Evolutionary conservation across 495 filamentous ascomycete species (phyloP).

Genomic region (Xylaria grammica): DNA sequence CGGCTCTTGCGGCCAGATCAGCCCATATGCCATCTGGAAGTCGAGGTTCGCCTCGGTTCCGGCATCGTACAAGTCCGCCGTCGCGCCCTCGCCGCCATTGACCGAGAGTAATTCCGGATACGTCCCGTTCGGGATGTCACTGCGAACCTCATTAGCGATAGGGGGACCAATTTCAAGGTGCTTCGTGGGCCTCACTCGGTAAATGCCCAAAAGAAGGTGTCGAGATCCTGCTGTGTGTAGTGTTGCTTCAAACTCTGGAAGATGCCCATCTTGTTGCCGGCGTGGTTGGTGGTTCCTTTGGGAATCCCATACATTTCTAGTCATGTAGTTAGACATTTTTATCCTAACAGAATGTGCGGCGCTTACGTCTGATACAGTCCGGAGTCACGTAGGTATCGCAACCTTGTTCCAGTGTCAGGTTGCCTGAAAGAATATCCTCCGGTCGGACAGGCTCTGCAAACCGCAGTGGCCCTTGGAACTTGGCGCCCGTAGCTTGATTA

Average conservation of each 20-base stretch:
- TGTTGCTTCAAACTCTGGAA: conserved; percentile 41
- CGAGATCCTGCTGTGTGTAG: conserved; percentile 59
- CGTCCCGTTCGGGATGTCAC: conserved; percentile 42
- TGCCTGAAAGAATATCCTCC: conserved; percentile 28
- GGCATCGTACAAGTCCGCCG: conserved; percentile 30
- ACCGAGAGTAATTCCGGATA: conserved; percentile 44
- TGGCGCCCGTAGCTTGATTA: conserved; percentile 23
- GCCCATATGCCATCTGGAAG: conserved; percentile 38
- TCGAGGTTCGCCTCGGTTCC: conserved; percentile 41
- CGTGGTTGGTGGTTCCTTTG: conserved; percentile 30
- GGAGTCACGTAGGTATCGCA: conserved; percentile 39
- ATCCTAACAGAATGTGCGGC: background rate
- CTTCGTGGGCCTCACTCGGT: conserved; percentile 25
- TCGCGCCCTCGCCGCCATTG: conserved; percentile 40
- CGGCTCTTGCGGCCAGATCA: conserved; percentile 62
- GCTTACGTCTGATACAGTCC: conserved; percentile 37
- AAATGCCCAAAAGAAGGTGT: conserved; percentile 62
- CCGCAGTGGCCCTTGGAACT: conserved; percentile 28
- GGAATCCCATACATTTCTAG: conserved; percentile 39
- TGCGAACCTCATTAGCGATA: background rate
- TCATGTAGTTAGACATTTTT: background rate
- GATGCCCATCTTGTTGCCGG: conserved; percentile 39
- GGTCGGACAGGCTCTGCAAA: conserved; percentile 29
- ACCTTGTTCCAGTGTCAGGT: conserved; percentile 28
- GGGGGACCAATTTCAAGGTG: background rate